Conservation (phyloP, 1,139 yeast species). For the Kodamaea arcana region DNA sequence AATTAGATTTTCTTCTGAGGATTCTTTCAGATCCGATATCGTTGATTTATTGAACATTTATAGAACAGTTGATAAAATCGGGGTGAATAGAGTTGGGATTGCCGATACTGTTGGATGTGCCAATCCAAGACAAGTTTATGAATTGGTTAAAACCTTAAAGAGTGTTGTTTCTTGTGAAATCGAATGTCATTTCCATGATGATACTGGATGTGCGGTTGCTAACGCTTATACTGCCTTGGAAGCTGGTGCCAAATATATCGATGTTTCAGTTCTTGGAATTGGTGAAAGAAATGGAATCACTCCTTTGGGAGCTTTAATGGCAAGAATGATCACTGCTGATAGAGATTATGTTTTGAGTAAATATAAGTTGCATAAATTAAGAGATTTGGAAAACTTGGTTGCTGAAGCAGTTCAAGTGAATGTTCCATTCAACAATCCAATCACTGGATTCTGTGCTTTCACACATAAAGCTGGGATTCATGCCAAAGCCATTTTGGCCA, state of each 20-base stretch:
- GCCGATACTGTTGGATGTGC: conserved; percentile 99
- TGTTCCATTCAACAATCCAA: conserved; percentile 97
- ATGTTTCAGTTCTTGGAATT: conserved; percentile 92
- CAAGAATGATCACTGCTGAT: conserved; percentile 98
- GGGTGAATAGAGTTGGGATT: conserved; percentile 98
- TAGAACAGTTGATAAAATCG: conserved; percentile 95
- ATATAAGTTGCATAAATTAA: conserved; percentile 91
- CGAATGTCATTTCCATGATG: conserved; percentile 98
- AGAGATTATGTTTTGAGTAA: conserved; percentile 93
- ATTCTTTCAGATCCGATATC: conserved; percentile 94
- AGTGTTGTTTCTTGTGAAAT: conserved; percentile 95
- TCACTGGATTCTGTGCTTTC: conserved; percentile 98
- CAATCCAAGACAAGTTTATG: conserved; percentile 98
- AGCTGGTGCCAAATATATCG: conserved; percentile 95
- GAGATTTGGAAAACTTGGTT: conserved; percentile 92
- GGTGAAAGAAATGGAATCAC: conserved; percentile 99
- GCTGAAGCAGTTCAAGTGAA: conserved; percentile 97
- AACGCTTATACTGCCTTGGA: conserved; percentile 97
- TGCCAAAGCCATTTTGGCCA: conserved; percentile 97
- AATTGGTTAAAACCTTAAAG: conserved; percentile 87
- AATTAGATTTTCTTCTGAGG: conserved; percentile 95
- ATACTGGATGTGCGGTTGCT: conserved; percentile 98
- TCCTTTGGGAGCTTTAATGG: conserved; percentile 97
- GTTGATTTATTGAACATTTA: conserved; percentile 93
- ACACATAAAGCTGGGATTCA: conserved; percentile 99